Base-by-base conservation (phyloP, 2,329 filamentous ascomycete species). In the Sarocladiaceae sp. region DNA sequence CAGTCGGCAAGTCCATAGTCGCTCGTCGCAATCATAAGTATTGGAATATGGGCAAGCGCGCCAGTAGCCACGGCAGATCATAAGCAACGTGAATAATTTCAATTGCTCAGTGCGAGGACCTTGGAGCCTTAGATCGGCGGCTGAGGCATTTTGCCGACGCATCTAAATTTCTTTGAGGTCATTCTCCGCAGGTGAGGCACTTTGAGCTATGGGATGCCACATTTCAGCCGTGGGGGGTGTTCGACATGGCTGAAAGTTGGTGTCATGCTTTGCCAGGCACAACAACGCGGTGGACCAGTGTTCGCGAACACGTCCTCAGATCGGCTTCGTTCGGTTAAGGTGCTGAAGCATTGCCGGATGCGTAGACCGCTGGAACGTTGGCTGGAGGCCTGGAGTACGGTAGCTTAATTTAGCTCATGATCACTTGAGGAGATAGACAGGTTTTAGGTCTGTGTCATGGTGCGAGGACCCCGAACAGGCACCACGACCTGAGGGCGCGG, bases 111-210 rank as follows among this genome's bases (percentile, higher is more conserved):
- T 41, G 23, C 23, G 21, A 41, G n/a, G 23, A 15, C 29, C 15
- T 16, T 10, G 19, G 6, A 16, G 37, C 29, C 37, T 5, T 18
- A 29, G 23, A 24, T 41, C n/a, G 23, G 37, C 23, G 23, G 21
- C 23, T 41, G 37, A 41, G 37, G 37, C 37, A 41, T 41, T 41
- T 41, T 41, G 37, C 37, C 24, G 37, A 19, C 15, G 23, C 24
- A 24, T 41, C 21, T 41, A 41, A 41, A 41, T 16, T 6, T 41
- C 37, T 41, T 29, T 27, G 37, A 41, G 37, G 37, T 41, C 37
- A 41, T 41, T 41, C 23, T 15, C 23, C 29, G 37, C 15, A 41
- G 37, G 10, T 41, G 37, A 41, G 37, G 37, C 37, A 41, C 37
- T 41, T 41, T 41, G 37, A 9, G n/a, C 37, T 9, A 24, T 41